phyloP scores from a whole-genome alignment of 2,329 filamentous ascomycete species.

The Colletotrichum zoysiae region DNA sequence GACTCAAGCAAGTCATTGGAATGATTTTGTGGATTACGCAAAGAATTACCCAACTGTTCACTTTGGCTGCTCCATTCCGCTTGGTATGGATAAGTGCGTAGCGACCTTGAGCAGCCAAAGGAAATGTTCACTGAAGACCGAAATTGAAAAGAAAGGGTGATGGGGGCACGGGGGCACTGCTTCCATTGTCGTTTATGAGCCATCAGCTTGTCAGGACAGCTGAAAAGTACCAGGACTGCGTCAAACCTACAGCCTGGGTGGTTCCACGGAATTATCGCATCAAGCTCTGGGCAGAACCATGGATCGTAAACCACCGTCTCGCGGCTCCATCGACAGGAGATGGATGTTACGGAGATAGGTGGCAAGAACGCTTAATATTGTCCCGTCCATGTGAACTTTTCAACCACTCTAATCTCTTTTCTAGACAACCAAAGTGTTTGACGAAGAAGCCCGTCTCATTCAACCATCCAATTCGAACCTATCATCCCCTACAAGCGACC shows the following conservation, averaged over 20 bases:
- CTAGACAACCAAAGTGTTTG: background rate
- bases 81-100: background rate
- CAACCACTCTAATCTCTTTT: background rate
- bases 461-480: background rate
- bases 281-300: no score
- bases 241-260: background rate
- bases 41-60: background rate
- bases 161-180: background rate
- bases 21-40: background rate
- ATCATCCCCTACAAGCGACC: fast-evolving
- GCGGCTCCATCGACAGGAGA: background rate
- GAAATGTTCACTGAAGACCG: background rate
- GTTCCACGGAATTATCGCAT: background rate
- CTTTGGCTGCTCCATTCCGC: no score
- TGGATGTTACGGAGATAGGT: background rate
- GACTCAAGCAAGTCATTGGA: background rate
- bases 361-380: background rate
- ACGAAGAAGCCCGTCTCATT: background rate
- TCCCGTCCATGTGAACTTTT: background rate
- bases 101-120: background rate
- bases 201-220: background rate
- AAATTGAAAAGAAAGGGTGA: background rate
- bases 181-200: background rate
- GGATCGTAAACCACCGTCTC: background rate
- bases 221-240: background rate